These are phyloP conservation scores for Lasiosphaeria hispida DNA, from an alignment of 495 filamentous ascomycete species.

Conservation along the genomic window DNA sequence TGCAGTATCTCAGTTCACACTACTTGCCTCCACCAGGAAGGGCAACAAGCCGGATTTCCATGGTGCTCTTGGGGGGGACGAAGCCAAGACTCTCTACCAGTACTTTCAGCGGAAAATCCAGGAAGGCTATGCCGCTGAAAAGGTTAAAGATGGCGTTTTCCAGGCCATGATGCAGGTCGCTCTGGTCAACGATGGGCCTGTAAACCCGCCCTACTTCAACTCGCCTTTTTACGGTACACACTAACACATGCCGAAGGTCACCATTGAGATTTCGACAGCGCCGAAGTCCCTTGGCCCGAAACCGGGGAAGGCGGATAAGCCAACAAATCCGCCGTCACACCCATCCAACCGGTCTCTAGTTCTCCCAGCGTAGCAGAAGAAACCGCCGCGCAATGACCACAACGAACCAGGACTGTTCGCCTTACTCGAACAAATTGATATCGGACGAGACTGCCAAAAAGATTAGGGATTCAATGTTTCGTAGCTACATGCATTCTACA, in stretches of 20 bases:
- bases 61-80: constrained; percentile 71
- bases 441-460: too few species aligned
- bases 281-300: constrained; percentile 1
- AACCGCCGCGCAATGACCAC: too few species aligned
- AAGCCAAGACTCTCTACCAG: constrained; percentile 79
- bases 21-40: constrained; percentile 88
- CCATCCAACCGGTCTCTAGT: too few species aligned
- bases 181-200: constrained; percentile 89
- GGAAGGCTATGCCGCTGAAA: constrained; percentile 67
- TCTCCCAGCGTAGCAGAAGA: too few species aligned
- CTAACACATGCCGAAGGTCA: constrained; percentile 25
- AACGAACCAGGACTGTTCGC: too few species aligned
- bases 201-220: constrained; percentile 46
- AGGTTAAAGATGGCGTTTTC: constrained; percentile 91
- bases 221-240: background rate
- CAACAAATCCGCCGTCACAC: too few species aligned
- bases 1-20: constrained; percentile 95
- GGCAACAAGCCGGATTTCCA: constrained; percentile 96
- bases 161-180: constrained; percentile 99
- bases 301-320: constrained; percentile 11
- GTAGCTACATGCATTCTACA: too few species aligned
- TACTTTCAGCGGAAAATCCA: constrained; percentile 75
- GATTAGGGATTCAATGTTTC: too few species aligned
- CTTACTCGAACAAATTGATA: too few species aligned
- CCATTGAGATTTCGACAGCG: constrained; percentile 37